Percentiles rank a stretch among this genome's conserved stretches.
Evolutionary conservation across 139 green algal genomes (phyloP).

Genomic region (Pseudopediastrum boryanum): DNA sequence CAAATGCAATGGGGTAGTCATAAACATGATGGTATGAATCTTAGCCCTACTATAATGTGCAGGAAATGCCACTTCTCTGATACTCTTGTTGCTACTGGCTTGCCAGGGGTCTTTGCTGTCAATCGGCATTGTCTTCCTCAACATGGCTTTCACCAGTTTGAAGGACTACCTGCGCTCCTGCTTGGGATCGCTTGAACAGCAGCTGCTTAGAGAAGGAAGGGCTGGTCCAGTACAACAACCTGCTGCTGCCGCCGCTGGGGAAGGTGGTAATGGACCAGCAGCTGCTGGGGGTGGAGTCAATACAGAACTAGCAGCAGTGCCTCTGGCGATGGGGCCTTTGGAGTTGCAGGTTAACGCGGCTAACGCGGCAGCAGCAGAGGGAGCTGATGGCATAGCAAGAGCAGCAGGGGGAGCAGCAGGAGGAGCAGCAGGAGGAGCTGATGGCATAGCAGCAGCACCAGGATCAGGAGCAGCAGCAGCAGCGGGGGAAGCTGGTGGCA

Average conservation of each 20-base stretch:
- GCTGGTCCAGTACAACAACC: too few relatives aligned
- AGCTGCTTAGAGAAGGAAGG: constrained; percentile 22
- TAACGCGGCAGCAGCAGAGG: not conserved
- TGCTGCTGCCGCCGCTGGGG: too few relatives aligned
- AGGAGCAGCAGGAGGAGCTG: constrained; percentile 11
- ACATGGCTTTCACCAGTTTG: constrained; percentile 28
- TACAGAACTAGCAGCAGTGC: too few relatives aligned
- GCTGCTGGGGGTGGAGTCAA: too few relatives aligned
- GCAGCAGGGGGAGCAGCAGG: constrained; percentile 5
- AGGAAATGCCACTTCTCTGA: not conserved
- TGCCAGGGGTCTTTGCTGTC: constrained; percentile 27
- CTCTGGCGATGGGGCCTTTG: too few relatives aligned
- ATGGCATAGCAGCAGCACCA: not conserved
- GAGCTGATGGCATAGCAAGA: not conserved
- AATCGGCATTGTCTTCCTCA: constrained; percentile 35
- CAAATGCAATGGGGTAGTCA: too few relatives aligned
- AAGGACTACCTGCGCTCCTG: constrained; percentile 56
- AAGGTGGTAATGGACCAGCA: too few relatives aligned
- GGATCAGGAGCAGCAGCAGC: not conserved
- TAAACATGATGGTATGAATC: too few relatives aligned
- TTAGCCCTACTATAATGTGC: too few relatives aligned
- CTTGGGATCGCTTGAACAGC: constrained; percentile 45
- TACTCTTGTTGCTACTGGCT: not conserved
- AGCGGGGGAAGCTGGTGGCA: not conserved
- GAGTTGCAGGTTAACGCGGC: too few relatives aligned